phyloP scores from a whole-genome alignment of 768 basidiomycete genomes.

The Leccinum olivaceopallidum region DNA sequence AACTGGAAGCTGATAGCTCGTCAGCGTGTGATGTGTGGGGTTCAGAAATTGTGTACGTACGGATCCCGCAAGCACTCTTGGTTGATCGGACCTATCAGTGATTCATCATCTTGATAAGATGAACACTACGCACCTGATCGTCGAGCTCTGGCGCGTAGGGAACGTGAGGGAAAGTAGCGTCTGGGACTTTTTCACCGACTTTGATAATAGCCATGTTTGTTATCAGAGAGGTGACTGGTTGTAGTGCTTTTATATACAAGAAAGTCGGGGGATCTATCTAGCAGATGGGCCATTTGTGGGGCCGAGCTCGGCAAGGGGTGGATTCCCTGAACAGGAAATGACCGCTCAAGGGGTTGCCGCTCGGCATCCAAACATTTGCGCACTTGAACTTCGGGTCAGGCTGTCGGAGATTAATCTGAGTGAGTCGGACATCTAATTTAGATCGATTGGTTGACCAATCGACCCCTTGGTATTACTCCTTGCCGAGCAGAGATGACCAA shows the following conservation, averaged over 20 bases:
- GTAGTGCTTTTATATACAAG: neutral
- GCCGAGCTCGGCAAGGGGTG: too few relatives aligned
- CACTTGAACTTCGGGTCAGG: too few relatives aligned
- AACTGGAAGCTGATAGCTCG: conserved; percentile 42
- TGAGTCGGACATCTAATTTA: too few relatives aligned
- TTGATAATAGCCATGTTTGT: conserved; percentile 41
- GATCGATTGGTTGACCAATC: too few relatives aligned
- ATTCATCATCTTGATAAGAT: conserved; percentile 8
- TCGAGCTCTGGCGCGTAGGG: conserved; percentile 65
- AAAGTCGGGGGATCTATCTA: neutral
- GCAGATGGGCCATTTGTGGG: too few relatives aligned
- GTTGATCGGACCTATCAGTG: neutral
- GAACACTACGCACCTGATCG: conserved; percentile 44
- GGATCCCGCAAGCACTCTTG: conserved; percentile 62
- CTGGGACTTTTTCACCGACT: conserved; percentile 54
- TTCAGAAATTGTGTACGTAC: conserved; percentile 42
- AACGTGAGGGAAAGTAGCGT: conserved; percentile 49
- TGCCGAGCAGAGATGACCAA: too few relatives aligned
- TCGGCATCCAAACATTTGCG: too few relatives aligned
- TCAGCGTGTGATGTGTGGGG: neutral
- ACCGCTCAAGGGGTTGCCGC: too few relatives aligned
- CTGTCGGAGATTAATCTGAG: too few relatives aligned
- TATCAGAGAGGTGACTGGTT: neutral
- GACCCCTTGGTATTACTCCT: too few relatives aligned
- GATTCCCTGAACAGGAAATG: too few relatives aligned